Evolutionary conservation across 306 rosid genomes (phyloP).

Genomic region (Crataegus laevigata): DNA sequence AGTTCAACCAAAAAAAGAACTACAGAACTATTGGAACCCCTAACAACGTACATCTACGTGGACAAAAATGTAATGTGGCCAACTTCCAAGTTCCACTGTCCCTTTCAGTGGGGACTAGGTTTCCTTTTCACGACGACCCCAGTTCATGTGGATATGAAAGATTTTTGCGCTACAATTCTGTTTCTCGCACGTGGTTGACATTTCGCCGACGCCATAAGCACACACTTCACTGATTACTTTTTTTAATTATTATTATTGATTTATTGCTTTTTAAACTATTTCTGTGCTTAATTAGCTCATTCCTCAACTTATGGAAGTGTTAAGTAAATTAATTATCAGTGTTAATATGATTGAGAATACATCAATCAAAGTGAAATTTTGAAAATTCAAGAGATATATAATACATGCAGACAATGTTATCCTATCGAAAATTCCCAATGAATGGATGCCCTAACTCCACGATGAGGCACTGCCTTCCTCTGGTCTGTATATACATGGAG

Average conservation of each 20-base stretch:
- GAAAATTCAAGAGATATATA: neutral
- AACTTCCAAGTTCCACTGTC: neutral
- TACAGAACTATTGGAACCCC: neutral
- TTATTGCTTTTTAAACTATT: neutral
- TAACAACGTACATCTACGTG: neutral
- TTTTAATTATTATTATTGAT: neutral
- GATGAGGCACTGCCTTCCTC: slow-evolving; percentile 16
- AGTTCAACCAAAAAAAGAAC: neutral
- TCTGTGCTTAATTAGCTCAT: neutral
- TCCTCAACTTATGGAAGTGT: neutral
- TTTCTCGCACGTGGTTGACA: slow-evolving; percentile 8
- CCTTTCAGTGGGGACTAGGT: neutral
- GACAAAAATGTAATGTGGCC: neutral
- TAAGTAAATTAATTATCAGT: neutral
- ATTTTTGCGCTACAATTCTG: neutral
- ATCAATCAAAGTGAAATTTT: neutral
- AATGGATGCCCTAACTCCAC: slow-evolving; percentile 36
- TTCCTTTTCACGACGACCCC: slow-evolving; percentile 2
- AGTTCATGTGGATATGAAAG: slow-evolving; percentile 4
- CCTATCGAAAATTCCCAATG: slow-evolving; percentile 16
- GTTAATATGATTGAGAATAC: no score
- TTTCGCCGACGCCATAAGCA: neutral
- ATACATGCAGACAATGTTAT: slow-evolving; percentile 4
- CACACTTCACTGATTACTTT: neutral
- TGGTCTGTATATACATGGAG: neutral